Conservation (phyloP, 2,329 filamentous ascomycete genomes). For the Fusarium sp. region DNA sequence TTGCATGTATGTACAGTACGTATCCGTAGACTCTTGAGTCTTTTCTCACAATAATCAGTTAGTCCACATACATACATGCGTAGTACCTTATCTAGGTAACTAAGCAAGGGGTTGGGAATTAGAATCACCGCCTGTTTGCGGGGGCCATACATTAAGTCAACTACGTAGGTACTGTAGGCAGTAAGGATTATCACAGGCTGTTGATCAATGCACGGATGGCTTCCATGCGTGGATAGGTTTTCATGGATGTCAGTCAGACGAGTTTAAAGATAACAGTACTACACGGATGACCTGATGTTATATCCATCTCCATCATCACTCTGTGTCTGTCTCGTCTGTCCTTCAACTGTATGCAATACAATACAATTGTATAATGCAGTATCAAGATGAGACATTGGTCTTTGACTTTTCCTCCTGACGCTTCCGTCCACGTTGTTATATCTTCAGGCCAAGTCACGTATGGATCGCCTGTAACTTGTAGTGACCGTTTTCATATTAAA, state of each 20-base stretch:
- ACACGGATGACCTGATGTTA: not conserved
- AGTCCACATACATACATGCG: not conserved
- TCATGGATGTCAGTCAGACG: not conserved
- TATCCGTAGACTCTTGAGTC: not conserved
- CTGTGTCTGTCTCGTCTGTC: not conserved
- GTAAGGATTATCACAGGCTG: slow-evolving; percentile 17
- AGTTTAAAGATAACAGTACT: not conserved
- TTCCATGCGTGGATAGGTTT: not conserved
- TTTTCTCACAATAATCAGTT: not conserved
- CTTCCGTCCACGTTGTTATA: slow-evolving; percentile 15
- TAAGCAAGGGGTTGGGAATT: slow-evolving; percentile 5
- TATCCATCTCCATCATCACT: not conserved
- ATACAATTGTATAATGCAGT: not conserved
- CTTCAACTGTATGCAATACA: not conserved
- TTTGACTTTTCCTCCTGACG: slow-evolving; percentile 28
- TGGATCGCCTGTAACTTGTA: not conserved
- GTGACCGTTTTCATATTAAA: not conserved
- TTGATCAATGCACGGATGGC: slow-evolving; percentile 30
- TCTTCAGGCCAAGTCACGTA: slow-evolving; percentile 16
- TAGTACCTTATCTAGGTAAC: not conserved
- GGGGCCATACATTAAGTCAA: slow-evolving; percentile 2
- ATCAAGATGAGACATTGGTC: slow-evolving; percentile 11
- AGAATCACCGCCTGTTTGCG: slow-evolving; percentile 13
- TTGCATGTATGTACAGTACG: not conserved
- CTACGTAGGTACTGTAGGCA: not conserved